phyloP scores from a whole-genome alignment of 345 rosid species.

The Cochlearia excelsa region DNA sequence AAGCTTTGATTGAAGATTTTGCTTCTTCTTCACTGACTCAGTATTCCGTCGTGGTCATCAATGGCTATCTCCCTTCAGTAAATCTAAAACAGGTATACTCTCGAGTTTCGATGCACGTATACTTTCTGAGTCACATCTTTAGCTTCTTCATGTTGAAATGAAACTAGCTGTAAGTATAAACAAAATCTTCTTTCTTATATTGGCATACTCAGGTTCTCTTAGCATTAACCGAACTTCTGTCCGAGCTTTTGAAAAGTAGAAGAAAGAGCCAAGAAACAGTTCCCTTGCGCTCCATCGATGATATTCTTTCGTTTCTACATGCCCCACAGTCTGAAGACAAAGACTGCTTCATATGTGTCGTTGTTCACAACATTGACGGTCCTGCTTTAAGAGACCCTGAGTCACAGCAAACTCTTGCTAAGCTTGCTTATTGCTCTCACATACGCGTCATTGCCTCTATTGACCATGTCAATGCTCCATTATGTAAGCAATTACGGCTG shows the following conservation, averaged over 20 bases:
- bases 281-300: slow-evolving; percentile 65
- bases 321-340: slow-evolving; percentile 45
- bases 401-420: slow-evolving; percentile 73
- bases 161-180: too few species aligned
- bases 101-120: too few species aligned
- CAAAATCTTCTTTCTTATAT: neutral
- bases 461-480: slow-evolving; percentile 81
- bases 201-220: slow-evolving; percentile 52
- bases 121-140: too few species aligned
- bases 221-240: slow-evolving; percentile 64
- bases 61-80: slow-evolving; percentile 81
- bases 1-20: slow-evolving; percentile 73
- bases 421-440: slow-evolving; percentile 70
- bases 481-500: slow-evolving; percentile 49
- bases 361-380: slow-evolving; percentile 86
- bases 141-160: too few species aligned
- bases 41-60: slow-evolving; percentile 73
- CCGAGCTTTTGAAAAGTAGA: slow-evolving; percentile 56
- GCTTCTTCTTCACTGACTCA: slow-evolving; percentile 70
- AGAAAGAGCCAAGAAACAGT: slow-evolving; percentile 54
- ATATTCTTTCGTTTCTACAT: slow-evolving; percentile 60
- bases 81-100: slow-evolving; percentile 87
- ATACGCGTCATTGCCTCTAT: slow-evolving; percentile 80
- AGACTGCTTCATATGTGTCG: slow-evolving; percentile 59
- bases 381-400: slow-evolving; percentile 77